A percentile compares a stretch with the other conserved stretches of the same genome.
These are phyloP conservation scores for Tuber magnatum DNA, from an alignment of 495 filamentous ascomycete genomes.

Conservation along the genomic window DNA sequence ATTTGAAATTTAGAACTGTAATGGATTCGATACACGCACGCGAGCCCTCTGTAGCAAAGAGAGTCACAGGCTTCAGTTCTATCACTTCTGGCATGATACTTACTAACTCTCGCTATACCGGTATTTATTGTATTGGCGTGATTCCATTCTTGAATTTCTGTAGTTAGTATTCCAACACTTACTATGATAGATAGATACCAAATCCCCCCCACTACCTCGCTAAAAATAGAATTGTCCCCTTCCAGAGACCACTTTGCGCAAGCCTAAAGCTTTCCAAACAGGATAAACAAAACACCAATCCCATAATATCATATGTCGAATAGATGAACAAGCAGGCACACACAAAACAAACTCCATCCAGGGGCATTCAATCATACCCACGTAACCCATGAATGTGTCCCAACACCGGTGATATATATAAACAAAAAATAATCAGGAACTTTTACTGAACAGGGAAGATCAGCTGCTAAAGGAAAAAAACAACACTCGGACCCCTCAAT, in stretches of 20 bases:
- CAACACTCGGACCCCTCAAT: background rate
- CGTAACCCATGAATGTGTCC: background rate
- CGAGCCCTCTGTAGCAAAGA: background rate
- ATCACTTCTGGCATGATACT: background rate
- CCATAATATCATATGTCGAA: background rate
- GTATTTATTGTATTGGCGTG: background rate
- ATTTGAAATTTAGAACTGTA: background rate
- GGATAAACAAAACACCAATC: background rate
- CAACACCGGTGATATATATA: background rate
- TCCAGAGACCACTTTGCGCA: background rate
- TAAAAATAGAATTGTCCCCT: background rate
- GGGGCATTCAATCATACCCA: background rate
- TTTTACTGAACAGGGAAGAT: background rate
- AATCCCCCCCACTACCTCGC: background rate
- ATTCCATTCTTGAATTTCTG: background rate
- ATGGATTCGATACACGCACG: background rate
- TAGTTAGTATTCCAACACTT: background rate
- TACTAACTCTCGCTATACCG: background rate
- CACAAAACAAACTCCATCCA: background rate
- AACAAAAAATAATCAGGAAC: background rate
- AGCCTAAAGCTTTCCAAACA: background rate
- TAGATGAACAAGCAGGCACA: background rate
- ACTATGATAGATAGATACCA: background rate
- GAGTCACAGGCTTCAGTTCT: background rate
- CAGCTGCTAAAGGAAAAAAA: background rate